Base-by-base conservation (phyloP, 148 eudicot species). In the Chenopodium suecicum region DNA sequence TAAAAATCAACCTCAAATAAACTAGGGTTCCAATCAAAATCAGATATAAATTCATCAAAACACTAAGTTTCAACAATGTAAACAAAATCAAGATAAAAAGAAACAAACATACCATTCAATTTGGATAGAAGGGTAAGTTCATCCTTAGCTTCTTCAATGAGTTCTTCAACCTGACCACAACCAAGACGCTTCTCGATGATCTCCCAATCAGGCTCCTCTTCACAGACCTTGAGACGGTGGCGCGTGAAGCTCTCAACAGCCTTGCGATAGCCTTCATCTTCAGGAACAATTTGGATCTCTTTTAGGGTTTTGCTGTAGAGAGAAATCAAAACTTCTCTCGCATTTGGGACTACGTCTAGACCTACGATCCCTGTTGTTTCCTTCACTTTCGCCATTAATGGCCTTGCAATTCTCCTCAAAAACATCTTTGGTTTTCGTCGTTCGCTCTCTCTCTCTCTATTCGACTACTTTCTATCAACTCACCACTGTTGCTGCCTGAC, bases 331-430 rank as follows among this genome's bases (percentile, higher is more conserved):
- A 91, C 97, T 22, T 95, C 94, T 9, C 94, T 81, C 46, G 97
- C 95, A 78, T 93, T 93, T 1, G 98, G 98, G 1, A 91, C 98
- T 66, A 94, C 98, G 0, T 94, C 97, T 10, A 93, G 82, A 14
- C 98, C 97, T 1, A 94, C 98, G 83, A 94, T 93, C 83, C 98
- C 95, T 19, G 98, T 95, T 65, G 99, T 89, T 83, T 95, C 98
- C 88, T 95, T 95, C 85, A 95, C 91, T 75, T 79, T 89, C 32
- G 94, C 93, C 92, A 92, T 88, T 78, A 95, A 83, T 64, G 99
- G 98, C 92, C 92, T 76, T 62, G 94, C 90, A 4, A 95, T 64
- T 81, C 91, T 86, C 68, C 99, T 86, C 10, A 92, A 85, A 77
- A 95, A 91, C 98, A 94, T 91, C 69, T 50, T 50, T 1, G 44